A percentile compares a stretch with the other conserved stretches of the same genome.
These are phyloP conservation scores for Syzygium jambos DNA, from an alignment of 345 rosid species.

Conservation along the genomic window DNA sequence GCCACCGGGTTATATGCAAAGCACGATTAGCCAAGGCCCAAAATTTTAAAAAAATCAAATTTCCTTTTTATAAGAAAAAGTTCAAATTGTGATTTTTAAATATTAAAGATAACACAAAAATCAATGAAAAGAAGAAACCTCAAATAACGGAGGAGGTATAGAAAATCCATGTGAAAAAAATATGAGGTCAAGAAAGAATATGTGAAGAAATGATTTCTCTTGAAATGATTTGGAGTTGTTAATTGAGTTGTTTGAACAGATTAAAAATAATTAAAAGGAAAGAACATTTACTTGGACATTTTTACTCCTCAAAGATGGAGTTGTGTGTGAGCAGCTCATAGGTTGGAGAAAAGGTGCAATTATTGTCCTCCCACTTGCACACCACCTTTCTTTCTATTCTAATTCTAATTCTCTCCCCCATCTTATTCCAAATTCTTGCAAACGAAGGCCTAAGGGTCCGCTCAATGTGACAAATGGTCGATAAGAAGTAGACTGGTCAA, in stretches of 20 bases:
- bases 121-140: neutral
- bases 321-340: neutral
- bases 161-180: neutral
- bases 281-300: neutral
- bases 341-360: neutral
- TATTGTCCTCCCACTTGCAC: neutral
- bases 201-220: neutral
- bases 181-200: neutral
- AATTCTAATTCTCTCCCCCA: neutral
- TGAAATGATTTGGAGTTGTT: neutral
- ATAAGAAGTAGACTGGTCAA: too few species aligned
- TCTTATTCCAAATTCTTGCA: too few species aligned
- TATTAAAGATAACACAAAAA: neutral
- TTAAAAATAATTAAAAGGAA: neutral
- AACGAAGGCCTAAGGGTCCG: too few species aligned
- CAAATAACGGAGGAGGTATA: neutral
- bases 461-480: too few species aligned
- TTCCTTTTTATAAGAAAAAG: neutral
- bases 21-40: neutral
- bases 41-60: accelerated
- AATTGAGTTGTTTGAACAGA: neutral
- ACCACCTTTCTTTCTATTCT: neutral
- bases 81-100: neutral
- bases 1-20: neutral
- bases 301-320: neutral